These are phyloP conservation scores for Vitis amurensis DNA, from an alignment of 164 flowering plant genomes.

Conservation along the genomic window DNA sequence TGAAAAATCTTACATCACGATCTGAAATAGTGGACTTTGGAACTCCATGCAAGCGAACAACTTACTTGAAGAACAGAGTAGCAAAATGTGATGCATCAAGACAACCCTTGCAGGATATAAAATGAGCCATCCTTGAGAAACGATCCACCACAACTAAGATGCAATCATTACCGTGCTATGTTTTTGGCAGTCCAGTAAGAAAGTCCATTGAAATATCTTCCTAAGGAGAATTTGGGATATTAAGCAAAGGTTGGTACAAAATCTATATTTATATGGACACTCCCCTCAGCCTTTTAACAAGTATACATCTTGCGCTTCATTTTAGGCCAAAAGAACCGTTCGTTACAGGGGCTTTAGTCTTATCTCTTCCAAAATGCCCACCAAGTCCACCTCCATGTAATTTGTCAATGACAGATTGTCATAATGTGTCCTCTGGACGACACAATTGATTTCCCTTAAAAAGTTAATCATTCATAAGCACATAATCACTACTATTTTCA, in stretches of 20 bases:
- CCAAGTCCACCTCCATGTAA: no score
- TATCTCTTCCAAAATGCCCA: no score
- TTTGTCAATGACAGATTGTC: no score
- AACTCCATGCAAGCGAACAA: background rate
- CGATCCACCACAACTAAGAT: background rate
- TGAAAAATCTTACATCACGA: background rate
- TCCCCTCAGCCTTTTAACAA: background rate
- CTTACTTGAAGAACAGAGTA: background rate
- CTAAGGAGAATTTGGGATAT: background rate
- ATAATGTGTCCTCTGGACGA: no score
- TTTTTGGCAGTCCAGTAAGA: background rate
- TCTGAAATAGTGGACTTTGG: background rate
- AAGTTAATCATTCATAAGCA: no score
- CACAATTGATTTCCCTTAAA: no score
- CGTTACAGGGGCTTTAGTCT: background rate
- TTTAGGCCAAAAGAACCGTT: background rate
- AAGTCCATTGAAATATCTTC: background rate
- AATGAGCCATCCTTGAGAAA: slow-evolving; percentile 5
- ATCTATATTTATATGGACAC: background rate
- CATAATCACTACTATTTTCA: no score
- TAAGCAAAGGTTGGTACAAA: background rate
- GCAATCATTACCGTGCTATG: background rate
- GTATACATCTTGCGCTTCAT: background rate
- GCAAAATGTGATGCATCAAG: background rate
- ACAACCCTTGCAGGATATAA: background rate